Evolutionary conservation across 305 asterid species (phyloP).

Genomic region (Fraxinus greggii): DNA sequence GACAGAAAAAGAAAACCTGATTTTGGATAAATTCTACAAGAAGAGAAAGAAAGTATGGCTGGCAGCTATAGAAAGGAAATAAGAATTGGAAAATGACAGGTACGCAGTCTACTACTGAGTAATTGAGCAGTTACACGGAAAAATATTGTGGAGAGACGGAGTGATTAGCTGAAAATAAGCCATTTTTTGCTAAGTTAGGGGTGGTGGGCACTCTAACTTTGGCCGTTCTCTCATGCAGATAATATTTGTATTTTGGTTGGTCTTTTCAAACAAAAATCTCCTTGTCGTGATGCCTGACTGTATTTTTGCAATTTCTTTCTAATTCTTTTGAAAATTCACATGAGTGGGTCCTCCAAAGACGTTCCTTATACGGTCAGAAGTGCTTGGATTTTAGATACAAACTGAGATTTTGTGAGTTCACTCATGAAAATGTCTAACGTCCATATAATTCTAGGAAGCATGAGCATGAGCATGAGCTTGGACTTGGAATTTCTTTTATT

Average conservation of each 20-base stretch:
- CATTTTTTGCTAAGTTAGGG: constrained; percentile 30
- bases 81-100: constrained; percentile 5
- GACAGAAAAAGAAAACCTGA: constrained; percentile 14
- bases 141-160: constrained; percentile 23
- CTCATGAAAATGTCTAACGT: constrained; percentile 25
- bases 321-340: background rate
- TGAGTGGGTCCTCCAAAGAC: constrained; percentile 27
- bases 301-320: background rate
- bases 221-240: constrained; percentile 60
- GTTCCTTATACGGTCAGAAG: constrained; percentile 11
- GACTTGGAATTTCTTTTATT: background rate
- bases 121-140: constrained; percentile 26
- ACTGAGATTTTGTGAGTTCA: constrained; percentile 41
- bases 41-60: background rate
- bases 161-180: constrained; percentile 33
- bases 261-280: constrained; percentile 19
- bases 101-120: constrained; percentile 33
- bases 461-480: background rate
- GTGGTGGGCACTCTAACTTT: constrained; percentile 51
- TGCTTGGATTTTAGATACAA: constrained; percentile 21
- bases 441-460: background rate
- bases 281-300: constrained; percentile 17
- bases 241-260: constrained; percentile 42
- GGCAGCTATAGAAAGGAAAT: background rate
- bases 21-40: background rate